Evolutionary conservation across 2,329 filamentous ascomycete species (phyloP), one percentile per base, ranked within the genome.

Genomic region (Phyllosticta paracitricarpa): DNA sequence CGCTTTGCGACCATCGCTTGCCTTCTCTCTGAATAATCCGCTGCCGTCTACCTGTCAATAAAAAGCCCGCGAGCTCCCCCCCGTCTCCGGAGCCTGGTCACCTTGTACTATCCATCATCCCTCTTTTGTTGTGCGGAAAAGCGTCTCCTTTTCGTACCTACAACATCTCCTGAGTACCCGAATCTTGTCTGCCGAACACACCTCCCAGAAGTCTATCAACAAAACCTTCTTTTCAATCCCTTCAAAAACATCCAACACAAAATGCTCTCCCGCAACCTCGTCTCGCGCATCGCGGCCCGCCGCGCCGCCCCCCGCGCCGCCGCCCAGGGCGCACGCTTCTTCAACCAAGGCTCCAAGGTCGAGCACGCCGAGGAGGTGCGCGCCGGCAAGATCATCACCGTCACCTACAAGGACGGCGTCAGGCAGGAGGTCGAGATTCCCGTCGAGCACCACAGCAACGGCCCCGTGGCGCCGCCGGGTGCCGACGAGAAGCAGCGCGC

Each of bases 401-500:
- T 62, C 35, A 58, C 60, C 52, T 62, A 62, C 52, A 58, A 58
- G 56, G 60, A 62, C 24, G 60, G 60, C 17, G 57, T 62, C 19
- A 56, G 61, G 24, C 54, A 62, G 51, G 61, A 62, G 17, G 56
- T 58, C 57, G 62, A 61, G n/a, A 65, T 72, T 57, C 68, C 70
- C 5, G 69, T 69, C 1, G 72, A 77, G 64, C 70, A 73, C 56
- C 65, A 72, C 56, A 40, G 4, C 6, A 30, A 24, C 48, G 67
- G 67, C 61, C 73, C 72, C 2, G 72, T 74, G 52, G 63, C 58
- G 17, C 69, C 73, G 24, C 64, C 71, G 14, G 72, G 70, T 26
- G 62, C 64, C 56, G 73, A 75, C 54, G 65, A 67, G 25, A 65
- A 70, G 64, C 66, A 67, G 40, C 58, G 58, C 7, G 73, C 73